Evolutionary conservation across 1,284 basidiomycete genomes (phyloP), one percentile per base, ranked within the genome.

Genomic region (Porogramme epimiltina): DNA sequence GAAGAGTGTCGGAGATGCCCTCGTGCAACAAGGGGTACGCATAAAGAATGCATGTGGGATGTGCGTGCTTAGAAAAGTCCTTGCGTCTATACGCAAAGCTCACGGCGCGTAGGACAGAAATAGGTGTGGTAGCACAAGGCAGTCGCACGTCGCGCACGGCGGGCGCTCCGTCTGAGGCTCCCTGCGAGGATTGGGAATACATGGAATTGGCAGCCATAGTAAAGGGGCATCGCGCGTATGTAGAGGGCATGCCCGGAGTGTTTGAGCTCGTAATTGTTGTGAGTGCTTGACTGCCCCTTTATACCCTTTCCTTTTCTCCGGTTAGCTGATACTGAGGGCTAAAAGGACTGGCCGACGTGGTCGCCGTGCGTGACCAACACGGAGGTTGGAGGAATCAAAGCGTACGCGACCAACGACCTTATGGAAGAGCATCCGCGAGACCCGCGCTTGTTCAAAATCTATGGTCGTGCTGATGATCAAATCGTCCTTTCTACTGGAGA

Each of bases 401-500:
- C 66, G 15, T 73, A 67, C 50, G 65, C 67, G 11, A 71, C 76
- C 4, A 71, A 66, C 18, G 79, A 81, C 60, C 57, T 81, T 6
- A 55, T 79, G 22, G 45, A 66, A 0, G 72, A 70, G 15, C 80
- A 82, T 58, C 77, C 79, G 4, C 72, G 70, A 0, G 73, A 73
- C 33, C 61, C 67, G 4, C 71, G 71, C 5, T 64, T 68, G 16
- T 81, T 73, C 73, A 74, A 71, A 53, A 64, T 79, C 16, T 69
- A 64, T 37, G 79, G 80, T 0, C 68, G 80, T 9, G 64, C 66
- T 5, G 79, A 82, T 51, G 79, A 81, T 56, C 78, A 80, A 56
- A 76, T 82, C 38, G 77, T 80, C 56, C 73, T 77, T 42, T 72
- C 66, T 15, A 79, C 73, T 4, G 79, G 79, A 9, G 79, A 81